Percentiles rank a stretch among this genome's conserved stretches.
phyloP scores from a whole-genome alignment of 2,329 filamentous ascomycete species.

The Fusarium pseudograminearum region DNA sequence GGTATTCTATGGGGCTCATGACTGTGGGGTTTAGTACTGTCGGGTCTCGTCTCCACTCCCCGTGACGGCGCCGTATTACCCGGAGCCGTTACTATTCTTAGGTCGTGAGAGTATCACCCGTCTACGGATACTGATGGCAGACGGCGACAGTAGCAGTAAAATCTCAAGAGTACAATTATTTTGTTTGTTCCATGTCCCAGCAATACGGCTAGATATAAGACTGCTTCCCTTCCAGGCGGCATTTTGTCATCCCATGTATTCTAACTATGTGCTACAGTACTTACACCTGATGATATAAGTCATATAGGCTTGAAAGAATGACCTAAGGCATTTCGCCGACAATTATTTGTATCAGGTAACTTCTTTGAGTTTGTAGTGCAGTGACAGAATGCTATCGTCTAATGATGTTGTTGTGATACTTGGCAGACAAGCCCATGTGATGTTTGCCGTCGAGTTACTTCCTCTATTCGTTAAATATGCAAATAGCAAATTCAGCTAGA shows the following conservation, averaged over 20 bases:
- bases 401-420: neutral
- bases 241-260: neutral
- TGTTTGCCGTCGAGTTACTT: neutral
- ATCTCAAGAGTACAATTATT: neutral
- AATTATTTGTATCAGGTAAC: neutral
- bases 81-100: conserved; percentile 15
- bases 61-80: conserved; percentile 29
- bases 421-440: neutral
- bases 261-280: neutral
- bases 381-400: neutral
- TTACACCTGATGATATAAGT: neutral
- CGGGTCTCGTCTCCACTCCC: conserved; percentile 16
- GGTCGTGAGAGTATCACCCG: neutral
- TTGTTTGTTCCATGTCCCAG: neutral
- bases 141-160: neutral
- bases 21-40: conserved; percentile 28
- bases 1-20: conserved; percentile 33
- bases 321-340: neutral
- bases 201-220: neutral
- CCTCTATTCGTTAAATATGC: neutral
- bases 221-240: neutral
- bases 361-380: too few relatives aligned
- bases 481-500: too few relatives aligned
- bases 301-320: neutral
- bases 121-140: neutral